These are phyloP conservation scores for Moricandia arvensis DNA, from an alignment of 345 rosid species.

Conservation along the genomic window DNA sequence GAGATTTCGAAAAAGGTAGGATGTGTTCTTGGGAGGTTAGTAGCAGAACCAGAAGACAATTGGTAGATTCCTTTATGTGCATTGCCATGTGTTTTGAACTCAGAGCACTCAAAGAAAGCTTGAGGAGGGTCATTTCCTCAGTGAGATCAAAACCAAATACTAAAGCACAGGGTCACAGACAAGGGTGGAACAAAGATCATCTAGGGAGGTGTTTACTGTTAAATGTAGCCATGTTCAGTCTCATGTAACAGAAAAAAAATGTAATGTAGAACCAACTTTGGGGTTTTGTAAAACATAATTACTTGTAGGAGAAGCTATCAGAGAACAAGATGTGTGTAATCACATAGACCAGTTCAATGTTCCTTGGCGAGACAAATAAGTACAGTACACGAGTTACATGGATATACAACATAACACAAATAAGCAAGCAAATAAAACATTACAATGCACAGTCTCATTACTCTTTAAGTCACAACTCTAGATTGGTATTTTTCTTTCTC, in stretches of 20 bases:
- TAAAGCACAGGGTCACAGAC: slow-evolving; percentile 9
- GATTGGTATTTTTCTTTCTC: background rate
- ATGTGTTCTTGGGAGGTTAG: background rate
- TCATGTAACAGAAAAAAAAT: slow-evolving; percentile 9
- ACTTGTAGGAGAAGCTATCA: slow-evolving; percentile 21
- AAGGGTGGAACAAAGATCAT: background rate
- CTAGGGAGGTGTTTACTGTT: slow-evolving; percentile 15
- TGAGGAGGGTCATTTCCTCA: slow-evolving; percentile 15
- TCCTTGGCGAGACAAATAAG: slow-evolving; percentile 5
- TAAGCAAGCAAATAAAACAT: background rate
- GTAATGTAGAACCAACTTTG: slow-evolving; percentile 19
- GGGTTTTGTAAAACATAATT: slow-evolving; percentile 5
- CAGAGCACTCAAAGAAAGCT: slow-evolving; percentile 3
- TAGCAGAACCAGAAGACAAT: slow-evolving; percentile 32
- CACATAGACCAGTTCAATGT: slow-evolving; percentile 7
- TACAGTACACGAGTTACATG: background rate
- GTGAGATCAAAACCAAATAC: slow-evolving; percentile 13
- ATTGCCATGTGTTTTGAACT: background rate
- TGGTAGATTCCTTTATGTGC: slow-evolving; percentile 11
- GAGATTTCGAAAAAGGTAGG: slow-evolving; percentile 58
- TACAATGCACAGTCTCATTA: background rate
- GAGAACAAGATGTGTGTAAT: slow-evolving; percentile 11
- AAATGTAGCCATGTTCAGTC: slow-evolving; percentile 12
- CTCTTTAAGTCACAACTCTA: background rate
- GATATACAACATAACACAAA: background rate